These are phyloP conservation scores for Albugo laibachii DNA, from an alignment of 352 stramenopile species.

Conservation along the genomic window DNA sequence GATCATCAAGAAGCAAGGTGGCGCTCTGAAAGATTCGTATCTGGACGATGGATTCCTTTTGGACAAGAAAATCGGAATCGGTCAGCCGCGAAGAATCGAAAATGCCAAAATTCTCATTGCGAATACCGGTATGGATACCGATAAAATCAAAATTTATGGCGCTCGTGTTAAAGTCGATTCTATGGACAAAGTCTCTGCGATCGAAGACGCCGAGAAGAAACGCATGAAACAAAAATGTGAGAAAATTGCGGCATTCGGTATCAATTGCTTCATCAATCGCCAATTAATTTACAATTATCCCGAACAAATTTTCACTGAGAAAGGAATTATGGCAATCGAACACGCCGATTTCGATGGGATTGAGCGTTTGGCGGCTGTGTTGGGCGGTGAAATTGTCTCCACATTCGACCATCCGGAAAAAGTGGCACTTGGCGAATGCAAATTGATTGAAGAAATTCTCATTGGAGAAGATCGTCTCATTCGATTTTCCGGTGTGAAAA, in stretches of 20 bases:
- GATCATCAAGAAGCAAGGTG: slow-evolving; percentile 97
- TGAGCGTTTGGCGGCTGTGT: slow-evolving; percentile 93
- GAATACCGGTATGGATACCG: slow-evolving; percentile 99
- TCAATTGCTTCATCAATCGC: slow-evolving; percentile 99
- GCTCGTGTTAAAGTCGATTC: slow-evolving; percentile 94
- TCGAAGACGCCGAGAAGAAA: slow-evolving; percentile 96
- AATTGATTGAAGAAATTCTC: slow-evolving; percentile 97
- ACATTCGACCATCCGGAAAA: slow-evolving; percentile 97
- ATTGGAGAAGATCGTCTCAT: slow-evolving; percentile 97
- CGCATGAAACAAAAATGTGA: slow-evolving; percentile 98
- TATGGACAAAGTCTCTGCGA: slow-evolving; percentile 97
- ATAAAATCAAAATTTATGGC: slow-evolving; percentile 99
- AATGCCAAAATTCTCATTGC: slow-evolving; percentile 98
- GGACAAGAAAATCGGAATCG: slow-evolving; percentile 91
- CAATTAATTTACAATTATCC: slow-evolving; percentile 99
- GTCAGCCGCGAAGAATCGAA: slow-evolving; percentile 91
- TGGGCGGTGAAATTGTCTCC: slow-evolving; percentile 87
- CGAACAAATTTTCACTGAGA: slow-evolving; percentile 95
- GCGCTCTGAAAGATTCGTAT: slow-evolving; percentile 92
- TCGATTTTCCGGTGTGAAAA: slow-evolving; percentile 95
- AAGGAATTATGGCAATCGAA: slow-evolving; percentile 98
- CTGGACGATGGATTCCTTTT: slow-evolving; percentile 97
- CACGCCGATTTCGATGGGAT: slow-evolving; percentile 99
- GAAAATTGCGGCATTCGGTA: slow-evolving; percentile 95
- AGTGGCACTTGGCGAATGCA: slow-evolving; percentile 92